These are phyloP conservation scores for Cladosporium sp. DNA, from an alignment of 2,329 filamentous ascomycete genomes.

Conservation along the genomic window DNA sequence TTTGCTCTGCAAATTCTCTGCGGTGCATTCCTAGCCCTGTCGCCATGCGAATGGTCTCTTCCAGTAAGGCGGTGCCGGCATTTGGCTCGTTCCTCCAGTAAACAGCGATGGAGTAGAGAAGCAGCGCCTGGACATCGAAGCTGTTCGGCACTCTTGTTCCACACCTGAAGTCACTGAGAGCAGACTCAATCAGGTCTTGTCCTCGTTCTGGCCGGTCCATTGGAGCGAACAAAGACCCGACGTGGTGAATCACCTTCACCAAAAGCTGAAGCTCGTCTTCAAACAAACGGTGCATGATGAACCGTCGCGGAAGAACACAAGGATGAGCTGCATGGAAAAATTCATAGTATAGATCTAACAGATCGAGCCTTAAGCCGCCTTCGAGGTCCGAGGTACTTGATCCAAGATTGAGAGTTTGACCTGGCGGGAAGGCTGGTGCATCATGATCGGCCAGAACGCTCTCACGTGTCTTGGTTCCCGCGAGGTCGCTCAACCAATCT, in stretches of 20 bases:
- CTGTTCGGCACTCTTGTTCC: not conserved
- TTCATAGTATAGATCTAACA: not conserved
- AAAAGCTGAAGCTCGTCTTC: not conserved
- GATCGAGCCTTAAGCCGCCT: not conserved
- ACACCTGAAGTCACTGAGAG: not conserved
- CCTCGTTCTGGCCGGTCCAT: not conserved
- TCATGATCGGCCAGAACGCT: not conserved
- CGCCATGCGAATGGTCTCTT: not conserved
- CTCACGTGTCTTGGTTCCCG: not conserved
- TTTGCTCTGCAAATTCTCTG: not conserved
- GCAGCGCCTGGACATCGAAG: not conserved
- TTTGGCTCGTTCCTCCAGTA: not conserved
- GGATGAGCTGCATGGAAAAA: not conserved
- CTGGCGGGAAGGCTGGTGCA: not conserved
- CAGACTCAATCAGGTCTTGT: not conserved
- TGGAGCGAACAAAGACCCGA: not conserved
- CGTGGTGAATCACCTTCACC: not conserved
- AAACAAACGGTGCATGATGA: not conserved
- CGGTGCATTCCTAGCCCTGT: not conserved
- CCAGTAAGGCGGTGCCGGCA: not conserved
- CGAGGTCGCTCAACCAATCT: not conserved
- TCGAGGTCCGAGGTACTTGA: not conserved
- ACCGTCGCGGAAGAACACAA: not conserved
- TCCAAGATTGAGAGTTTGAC: not conserved
- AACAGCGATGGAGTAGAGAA: not conserved